phyloP scores from a whole-genome alignment of 106 monocot genomes.

The Apostasia ramifera region DNA sequence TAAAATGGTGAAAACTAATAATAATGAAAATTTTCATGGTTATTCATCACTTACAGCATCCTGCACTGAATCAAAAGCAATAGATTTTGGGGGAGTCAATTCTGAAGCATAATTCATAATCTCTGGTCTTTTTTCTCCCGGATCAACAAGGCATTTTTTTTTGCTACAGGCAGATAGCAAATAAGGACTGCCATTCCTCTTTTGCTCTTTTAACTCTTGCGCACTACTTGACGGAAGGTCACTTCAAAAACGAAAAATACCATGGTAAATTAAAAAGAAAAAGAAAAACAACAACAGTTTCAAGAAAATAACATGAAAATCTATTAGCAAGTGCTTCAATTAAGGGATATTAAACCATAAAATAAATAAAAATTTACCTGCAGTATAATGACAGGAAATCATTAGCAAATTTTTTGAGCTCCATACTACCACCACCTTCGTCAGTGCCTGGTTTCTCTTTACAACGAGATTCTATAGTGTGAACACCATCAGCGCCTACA shows the following conservation, averaged over 20 bases:
- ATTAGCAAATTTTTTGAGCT: conserved; percentile 67
- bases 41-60: neutral
- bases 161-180: conserved; percentile 36
- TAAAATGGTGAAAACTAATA: neutral
- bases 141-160: conserved; percentile 29
- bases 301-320: neutral
- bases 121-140: neutral
- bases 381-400: conserved; percentile 93
- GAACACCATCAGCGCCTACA: neutral
- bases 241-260: conserved; percentile 16
- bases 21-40: neutral
- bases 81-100: conserved; percentile 1
- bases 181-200: conserved; percentile 65
- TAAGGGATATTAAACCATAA: neutral
- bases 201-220: conserved; percentile 32
- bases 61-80: neutral
- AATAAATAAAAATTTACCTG: conserved; percentile 39
- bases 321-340: neutral
- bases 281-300: neutral
- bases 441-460: neutral
- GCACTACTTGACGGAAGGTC: conserved; percentile 32
- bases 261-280: neutral
- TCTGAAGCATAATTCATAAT: neutral
- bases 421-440: conserved; percentile 13
- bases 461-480: neutral